Evolutionary conservation across 192 early-diverging fungal species (phyloP).

Genomic region (Coemansia sp.): DNA sequence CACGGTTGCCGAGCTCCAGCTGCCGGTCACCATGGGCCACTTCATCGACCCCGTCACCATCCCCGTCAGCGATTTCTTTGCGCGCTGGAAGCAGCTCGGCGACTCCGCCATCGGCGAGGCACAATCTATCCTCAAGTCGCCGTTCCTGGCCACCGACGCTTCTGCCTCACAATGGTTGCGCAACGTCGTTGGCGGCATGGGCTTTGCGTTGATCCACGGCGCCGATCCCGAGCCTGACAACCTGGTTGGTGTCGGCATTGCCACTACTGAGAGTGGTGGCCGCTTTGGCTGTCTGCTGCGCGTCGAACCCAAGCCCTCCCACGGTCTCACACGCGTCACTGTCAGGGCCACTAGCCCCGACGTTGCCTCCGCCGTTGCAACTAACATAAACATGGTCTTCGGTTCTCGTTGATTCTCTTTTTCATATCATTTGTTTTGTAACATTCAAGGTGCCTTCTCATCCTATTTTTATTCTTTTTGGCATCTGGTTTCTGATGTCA

Average conservation of each 20-base stretch:
- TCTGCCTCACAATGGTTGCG: slow-evolving; percentile 59
- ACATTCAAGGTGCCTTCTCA: too few relatives aligned
- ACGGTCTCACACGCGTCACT: slow-evolving; percentile 87
- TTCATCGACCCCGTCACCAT: slow-evolving; percentile 86
- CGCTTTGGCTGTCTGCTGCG: slow-evolving; percentile 91
- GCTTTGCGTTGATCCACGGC: slow-evolving; percentile 74
- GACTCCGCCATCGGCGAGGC: slow-evolving; percentile 76
- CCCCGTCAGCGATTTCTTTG: slow-evolving; percentile 77
- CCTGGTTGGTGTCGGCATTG: slow-evolving; percentile 86
- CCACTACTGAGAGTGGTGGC: slow-evolving; percentile 69
- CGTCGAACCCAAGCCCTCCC: slow-evolving; percentile 81
- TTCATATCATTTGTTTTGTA: too few relatives aligned
- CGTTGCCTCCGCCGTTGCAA: slow-evolving; percentile 59
- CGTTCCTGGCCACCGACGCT: slow-evolving; percentile 25
- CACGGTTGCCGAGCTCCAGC: slow-evolving; percentile 61
- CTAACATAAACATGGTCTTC: slow-evolving; percentile 46
- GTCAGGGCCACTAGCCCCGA: slow-evolving; percentile 83
- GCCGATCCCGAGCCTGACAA: slow-evolving; percentile 91
- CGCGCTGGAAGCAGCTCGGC: slow-evolving; percentile 95
- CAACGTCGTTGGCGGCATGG: slow-evolving; percentile 64
- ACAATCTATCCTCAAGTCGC: slow-evolving; percentile 56
- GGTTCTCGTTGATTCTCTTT: slow-evolving; percentile 11
- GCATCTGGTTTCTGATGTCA: too few relatives aligned
- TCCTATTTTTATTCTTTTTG: too few relatives aligned
- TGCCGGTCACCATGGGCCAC: slow-evolving; percentile 82